Conservation (phyloP, 129 eudicot species). For the Pittosporum tobira region DNA sequence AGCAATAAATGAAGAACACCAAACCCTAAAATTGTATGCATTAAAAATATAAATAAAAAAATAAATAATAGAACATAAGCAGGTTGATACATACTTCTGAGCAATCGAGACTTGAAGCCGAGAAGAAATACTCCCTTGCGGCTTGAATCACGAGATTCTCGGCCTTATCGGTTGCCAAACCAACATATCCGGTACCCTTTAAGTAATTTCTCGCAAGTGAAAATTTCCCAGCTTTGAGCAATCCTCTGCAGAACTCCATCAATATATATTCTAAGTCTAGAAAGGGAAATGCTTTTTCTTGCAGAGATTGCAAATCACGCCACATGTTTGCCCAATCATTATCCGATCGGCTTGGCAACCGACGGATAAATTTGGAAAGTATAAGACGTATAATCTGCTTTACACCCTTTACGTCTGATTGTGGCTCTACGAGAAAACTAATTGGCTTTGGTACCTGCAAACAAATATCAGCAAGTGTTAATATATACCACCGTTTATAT, state of each 20-base stretch:
- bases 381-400: constrained; percentile 88
- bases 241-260: constrained; percentile 89
- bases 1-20: not conserved
- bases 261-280: constrained; percentile 77
- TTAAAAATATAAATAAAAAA: too few relatives aligned
- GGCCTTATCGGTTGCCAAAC: constrained; percentile 74
- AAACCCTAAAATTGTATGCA: not conserved
- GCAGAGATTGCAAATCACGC: constrained; percentile 81
- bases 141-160: constrained; percentile 87
- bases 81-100: constrained; percentile 55
- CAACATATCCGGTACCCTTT: constrained; percentile 67
- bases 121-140: constrained; percentile 88
- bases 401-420: constrained; percentile 71
- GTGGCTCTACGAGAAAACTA: constrained; percentile 60
- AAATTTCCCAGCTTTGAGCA: constrained; percentile 94
- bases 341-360: constrained; percentile 69
- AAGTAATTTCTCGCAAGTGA: constrained; percentile 81
- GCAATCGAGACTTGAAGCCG: constrained; percentile 81
- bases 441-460: constrained; percentile 90
- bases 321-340: constrained; percentile 92
- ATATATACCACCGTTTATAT: not conserved
- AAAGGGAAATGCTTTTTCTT: constrained; percentile 86
- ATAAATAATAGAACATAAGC: not conserved
- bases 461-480: constrained; percentile 8
- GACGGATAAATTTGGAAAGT: constrained; percentile 80